phyloP scores from a whole-genome alignment of 1,139 yeast species.

The Hyphopichia wangnamkhiaoensis region DNA sequence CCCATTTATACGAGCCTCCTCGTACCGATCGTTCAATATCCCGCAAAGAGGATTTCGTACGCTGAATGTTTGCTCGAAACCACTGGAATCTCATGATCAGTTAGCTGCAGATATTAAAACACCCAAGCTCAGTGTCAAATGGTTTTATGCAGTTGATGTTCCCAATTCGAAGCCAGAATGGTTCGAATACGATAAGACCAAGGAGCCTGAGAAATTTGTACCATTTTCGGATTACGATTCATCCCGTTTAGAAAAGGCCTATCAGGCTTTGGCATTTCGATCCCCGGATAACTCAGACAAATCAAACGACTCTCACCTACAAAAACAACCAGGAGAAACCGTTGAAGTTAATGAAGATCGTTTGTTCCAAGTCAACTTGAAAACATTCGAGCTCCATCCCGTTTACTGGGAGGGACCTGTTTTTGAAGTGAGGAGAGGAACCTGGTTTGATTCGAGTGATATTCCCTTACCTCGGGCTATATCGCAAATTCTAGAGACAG shows the following conservation, averaged over 20 bases:
- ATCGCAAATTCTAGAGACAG: conserved; percentile 61
- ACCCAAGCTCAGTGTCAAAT: conserved; percentile 31
- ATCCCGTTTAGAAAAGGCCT: conserved; percentile 54
- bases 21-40: too few relatives aligned
- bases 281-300: conserved; percentile 3
- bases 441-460: conserved; percentile 73
- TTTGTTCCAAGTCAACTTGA: conserved; percentile 69
- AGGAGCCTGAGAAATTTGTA: conserved; percentile 61
- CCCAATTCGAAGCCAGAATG: conserved; percentile 70
- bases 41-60: too few relatives aligned
- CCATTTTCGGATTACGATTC: conserved; percentile 72
- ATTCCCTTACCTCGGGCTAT: conserved; percentile 56
- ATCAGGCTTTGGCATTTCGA: conserved; percentile 17
- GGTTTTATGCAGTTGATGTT: conserved; percentile 85
- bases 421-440: conserved; percentile 80
- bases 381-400: conserved; percentile 57
- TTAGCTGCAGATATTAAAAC: neutral
- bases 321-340: too few relatives aligned
- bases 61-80: too few relatives aligned
- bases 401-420: conserved; percentile 89
- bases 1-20: too few relatives aligned
- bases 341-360: conserved; percentile 80
- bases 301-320: conserved; percentile 2
- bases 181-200: conserved; percentile 47
- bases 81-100: too few relatives aligned